phyloP scores from a whole-genome alignment of 176 grass and related monocot genomes.

The Hordeum marinum region DNA sequence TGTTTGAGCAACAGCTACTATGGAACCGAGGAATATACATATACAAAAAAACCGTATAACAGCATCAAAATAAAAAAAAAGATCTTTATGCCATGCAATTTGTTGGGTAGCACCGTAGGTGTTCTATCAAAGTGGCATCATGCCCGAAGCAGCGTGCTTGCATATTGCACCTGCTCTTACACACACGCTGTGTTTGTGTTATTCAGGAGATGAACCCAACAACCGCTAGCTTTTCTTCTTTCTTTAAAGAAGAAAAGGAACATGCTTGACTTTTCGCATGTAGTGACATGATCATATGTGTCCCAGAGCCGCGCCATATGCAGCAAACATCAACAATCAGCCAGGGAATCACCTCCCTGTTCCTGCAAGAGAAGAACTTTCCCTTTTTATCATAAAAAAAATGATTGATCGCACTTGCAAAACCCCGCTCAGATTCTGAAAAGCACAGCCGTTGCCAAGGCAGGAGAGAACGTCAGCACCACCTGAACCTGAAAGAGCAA shows the following conservation, averaged over 20 bases:
- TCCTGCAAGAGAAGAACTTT: not conserved
- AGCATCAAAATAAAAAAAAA: not conserved
- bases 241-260: not conserved
- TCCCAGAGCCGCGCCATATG: not conserved
- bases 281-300: not conserved
- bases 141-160: not conserved
- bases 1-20: no score
- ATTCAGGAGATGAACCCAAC: not conserved
- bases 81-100: not conserved
- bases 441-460: not conserved
- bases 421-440: not conserved
- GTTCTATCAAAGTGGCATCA: not conserved
- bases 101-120: not conserved
- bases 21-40: not conserved
- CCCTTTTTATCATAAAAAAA: not conserved
- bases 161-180: not conserved
- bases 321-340: not conserved
- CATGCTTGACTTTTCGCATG: not conserved
- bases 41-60: not conserved
- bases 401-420: not conserved
- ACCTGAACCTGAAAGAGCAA: not conserved
- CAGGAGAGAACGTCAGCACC: not conserved
- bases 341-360: not conserved
- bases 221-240: not conserved
- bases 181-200: not conserved